Evolutionary conservation across 139 green algal genomes (phyloP).

Genomic region (Limnomonas spitsbergensis): DNA sequence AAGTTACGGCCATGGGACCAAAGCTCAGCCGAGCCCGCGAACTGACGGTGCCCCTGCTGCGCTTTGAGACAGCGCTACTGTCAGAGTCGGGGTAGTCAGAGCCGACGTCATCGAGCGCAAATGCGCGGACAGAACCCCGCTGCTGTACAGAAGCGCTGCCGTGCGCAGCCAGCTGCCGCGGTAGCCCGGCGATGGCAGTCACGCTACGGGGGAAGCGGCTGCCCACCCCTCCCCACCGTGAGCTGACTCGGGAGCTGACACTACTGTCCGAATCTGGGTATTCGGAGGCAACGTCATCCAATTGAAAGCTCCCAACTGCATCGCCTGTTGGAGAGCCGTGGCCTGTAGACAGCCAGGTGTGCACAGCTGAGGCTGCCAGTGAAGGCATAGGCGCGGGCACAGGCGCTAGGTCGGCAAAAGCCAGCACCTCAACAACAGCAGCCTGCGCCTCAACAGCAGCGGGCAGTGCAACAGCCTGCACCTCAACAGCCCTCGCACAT

Average conservation of each 20-base stretch:
- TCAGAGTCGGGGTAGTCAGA: background rate
- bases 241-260: background rate
- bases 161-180: background rate
- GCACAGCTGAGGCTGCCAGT: background rate
- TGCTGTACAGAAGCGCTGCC: background rate
- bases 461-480: background rate
- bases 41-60: background rate
- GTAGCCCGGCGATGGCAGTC: background rate
- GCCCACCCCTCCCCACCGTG: too few species aligned
- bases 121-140: background rate
- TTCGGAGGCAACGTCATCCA: background rate
- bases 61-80: too few species aligned
- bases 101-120: background rate
- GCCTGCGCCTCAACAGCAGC: background rate
- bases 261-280: background rate
- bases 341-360: background rate
- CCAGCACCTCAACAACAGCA: background rate
- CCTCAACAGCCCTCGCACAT: background rate
- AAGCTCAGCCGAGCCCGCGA: too few species aligned
- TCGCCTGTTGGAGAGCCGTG: background rate
- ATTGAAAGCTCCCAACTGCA: background rate
- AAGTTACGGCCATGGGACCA: background rate
- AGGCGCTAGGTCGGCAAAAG: background rate
- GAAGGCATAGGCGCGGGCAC: background rate
- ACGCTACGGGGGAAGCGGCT: background rate